Base-by-base conservation (phyloP, 2,329 filamentous ascomycete genomes). In the Venturia oleaginea region DNA sequence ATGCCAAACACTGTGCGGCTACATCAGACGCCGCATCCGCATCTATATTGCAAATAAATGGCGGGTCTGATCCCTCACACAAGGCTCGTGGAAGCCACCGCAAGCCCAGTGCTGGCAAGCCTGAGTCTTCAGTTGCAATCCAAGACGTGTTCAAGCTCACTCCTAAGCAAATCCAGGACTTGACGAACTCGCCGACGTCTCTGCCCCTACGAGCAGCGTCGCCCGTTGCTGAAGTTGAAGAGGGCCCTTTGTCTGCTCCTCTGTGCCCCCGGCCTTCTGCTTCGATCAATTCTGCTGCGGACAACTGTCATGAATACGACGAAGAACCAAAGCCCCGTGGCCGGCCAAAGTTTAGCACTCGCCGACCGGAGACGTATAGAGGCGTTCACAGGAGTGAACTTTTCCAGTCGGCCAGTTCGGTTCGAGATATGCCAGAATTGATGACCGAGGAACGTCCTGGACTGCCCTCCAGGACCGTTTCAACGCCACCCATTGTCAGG, bases 171-270 rank as follows among this genome's bases (percentile, higher is more conserved):
- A 80, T 85, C 2, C 77, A 82, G 51, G 81, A 83, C 55, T 76
- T 85, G 51, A 83, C 81, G 6, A 76, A 78, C 19, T 82, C 82
- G 15, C 80, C 82, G 10, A 76, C 81, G 19, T 84, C 81, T 51
- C 76, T 84, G n/a, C 80, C 82, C 3, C 70, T 82, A 43, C 78
- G 79, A 34, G 71, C 77, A 17, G 75, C 76, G 10, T 70, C 74
- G 6, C 73, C 72, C 5, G 75, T 78, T 24, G 75, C 76, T 65
- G 74, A 76, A 54, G 70, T 68, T 4, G 64, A 62, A 48, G 57
- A 65, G n/a, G 40, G 62, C n/a, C 73, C 74, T 7, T 70, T 75
- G 32, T 78, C 76, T 6, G 75, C 76, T 0, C 76, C 77, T 27
- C 70, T 71, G 6, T 67, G 70, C 10, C 68, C 71, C 22, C 71